Percentiles rank a stretch among this genome's conserved stretches.
These are phyloP conservation scores for Neckera pumila DNA, from an alignment of 225 moss, liverwort and hornwort genomes.

Conservation along the genomic window DNA sequence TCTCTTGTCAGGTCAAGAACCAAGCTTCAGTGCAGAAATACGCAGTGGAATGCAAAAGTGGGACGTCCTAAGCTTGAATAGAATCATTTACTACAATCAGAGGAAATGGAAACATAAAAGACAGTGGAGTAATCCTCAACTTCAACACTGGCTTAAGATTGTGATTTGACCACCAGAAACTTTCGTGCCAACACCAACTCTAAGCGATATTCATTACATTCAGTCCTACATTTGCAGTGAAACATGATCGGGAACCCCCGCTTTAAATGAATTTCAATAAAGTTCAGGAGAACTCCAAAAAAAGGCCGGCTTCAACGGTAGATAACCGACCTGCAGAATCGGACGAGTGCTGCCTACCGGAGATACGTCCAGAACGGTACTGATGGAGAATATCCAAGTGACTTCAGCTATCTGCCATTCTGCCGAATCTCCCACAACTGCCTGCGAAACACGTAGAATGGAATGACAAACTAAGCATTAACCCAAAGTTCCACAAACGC, in stretches of 20 bases:
- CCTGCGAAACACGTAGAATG: neutral
- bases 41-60: neutral
- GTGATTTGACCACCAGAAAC: neutral
- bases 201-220: neutral
- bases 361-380: too few species aligned
- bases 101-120: neutral
- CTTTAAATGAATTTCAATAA: neutral
- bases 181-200: neutral
- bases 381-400: conserved; percentile 13
- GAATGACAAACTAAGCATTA: neutral
- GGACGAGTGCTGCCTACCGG: neutral
- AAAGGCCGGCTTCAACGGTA: neutral
- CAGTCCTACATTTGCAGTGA: too few species aligned
- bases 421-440: conserved; percentile 13
- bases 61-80: neutral
- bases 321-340: neutral
- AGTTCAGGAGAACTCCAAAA: neutral
- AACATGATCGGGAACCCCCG: neutral
- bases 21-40: neutral
- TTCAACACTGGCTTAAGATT: neutral
- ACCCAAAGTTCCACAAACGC: too few species aligned
- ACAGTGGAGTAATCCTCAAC: neutral
- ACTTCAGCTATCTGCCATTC: conserved; percentile 15
- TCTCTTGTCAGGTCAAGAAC: neutral
- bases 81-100: neutral